These are phyloP conservation scores for Heritiera littoralis DNA, from an alignment of 345 rosid genomes.

Conservation along the genomic window DNA sequence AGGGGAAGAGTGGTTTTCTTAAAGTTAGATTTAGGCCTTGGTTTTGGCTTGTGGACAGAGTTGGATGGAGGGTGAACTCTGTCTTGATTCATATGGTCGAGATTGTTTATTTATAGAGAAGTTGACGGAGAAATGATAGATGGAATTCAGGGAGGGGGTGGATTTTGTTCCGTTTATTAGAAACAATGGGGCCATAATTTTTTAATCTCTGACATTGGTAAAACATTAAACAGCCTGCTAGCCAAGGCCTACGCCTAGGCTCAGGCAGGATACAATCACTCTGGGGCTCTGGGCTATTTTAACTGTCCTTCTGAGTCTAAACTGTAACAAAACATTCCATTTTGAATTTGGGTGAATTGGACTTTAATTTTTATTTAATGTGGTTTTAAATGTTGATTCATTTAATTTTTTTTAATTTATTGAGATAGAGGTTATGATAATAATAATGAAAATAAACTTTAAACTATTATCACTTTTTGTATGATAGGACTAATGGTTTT, in stretches of 20 bases:
- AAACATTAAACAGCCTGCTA: too few species aligned
- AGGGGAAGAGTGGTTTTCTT: background rate
- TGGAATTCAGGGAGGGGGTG: background rate
- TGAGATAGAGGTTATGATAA: too few species aligned
- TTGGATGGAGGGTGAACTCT: background rate
- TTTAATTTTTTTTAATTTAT: too few species aligned
- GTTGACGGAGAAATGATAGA: background rate
- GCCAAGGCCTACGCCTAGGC: background rate
- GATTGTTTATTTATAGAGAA: background rate
- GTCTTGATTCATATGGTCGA: background rate
- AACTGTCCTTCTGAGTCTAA: background rate
- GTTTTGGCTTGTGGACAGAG: background rate
- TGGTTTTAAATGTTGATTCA: too few species aligned
- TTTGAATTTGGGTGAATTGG: background rate
- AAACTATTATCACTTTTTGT: too few species aligned
- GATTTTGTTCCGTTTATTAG: background rate
- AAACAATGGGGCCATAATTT: slow-evolving; percentile 11
- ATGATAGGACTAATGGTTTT: too few species aligned
- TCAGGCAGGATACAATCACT: background rate
- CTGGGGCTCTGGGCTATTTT: background rate
- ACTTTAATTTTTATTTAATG: too few species aligned
- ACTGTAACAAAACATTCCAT: background rate
- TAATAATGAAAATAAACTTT: too few species aligned
- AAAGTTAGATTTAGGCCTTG: background rate
- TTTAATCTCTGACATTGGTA: background rate